Base-by-base conservation (phyloP, 2,329 filamentous ascomycete species). In the Penicillium sp. region DNA sequence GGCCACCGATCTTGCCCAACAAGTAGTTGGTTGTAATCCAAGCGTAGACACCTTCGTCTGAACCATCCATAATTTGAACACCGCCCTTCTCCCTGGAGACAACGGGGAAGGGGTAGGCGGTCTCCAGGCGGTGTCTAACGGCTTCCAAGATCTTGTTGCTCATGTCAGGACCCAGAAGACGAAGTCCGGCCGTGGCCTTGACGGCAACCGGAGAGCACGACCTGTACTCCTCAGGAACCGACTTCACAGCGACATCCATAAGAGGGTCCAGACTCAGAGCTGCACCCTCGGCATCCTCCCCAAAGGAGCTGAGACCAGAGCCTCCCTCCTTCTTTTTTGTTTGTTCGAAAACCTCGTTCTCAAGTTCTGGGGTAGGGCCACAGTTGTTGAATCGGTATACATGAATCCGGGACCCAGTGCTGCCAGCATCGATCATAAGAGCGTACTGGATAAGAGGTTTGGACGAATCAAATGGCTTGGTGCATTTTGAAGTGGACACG, bases 1-100 rank as follows among this genome's bases (percentile, higher is more conserved):
- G 90, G 11, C 90, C 89, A 57, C 94, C 94, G 74, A 99, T 97
- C 79, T 97, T 97, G 69, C 93, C 93, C 24, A 99, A 85, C 39
- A 99, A 88, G 76, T 99, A 99, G 82, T 99, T 99, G 64, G 92
- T 94, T 7, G 94, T 99, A 74, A 99, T 96, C 94, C 94, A 99
- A 51, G 94, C 95, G 72, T 96, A 99, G 31, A 99, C 93, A 72
- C 94, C 94, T 78, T 99, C 94, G 70, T 97, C 90, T 49, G 90
- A 92, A 60, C 94, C 94, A 68, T 96, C 92, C 94, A 99, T 99
- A 74, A 99, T 95, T 61, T 92, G 85, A 29, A 99, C 91, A 55
- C 95, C 94, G 53, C 89, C 86, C 65, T 93, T 87, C 68, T 91
- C 90, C 62, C 86, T 83, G 13, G 90, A 88, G 54, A 99, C 89